Conservation (phyloP, 192 early-diverging fungal genomes). For the Coemansia sp. region DNA sequence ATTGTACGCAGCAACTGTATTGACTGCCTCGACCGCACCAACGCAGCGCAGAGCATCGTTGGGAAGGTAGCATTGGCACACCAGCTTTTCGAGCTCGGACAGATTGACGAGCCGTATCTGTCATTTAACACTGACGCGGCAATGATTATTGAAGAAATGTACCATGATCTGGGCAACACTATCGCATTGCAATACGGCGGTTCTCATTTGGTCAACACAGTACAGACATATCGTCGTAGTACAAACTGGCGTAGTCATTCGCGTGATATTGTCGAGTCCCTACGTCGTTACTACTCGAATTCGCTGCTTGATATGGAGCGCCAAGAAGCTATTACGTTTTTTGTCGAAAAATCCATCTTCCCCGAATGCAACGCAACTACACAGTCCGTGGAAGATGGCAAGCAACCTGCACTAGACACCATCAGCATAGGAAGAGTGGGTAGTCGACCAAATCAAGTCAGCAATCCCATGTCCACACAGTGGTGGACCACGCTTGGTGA, state of each 20-base stretch:
- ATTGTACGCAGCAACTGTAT: conserved; percentile 4
- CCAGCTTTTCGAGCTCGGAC: conserved; percentile 86
- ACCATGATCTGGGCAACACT: conserved; percentile 96
- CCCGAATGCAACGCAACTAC: conserved; percentile 19
- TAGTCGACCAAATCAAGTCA: conserved; percentile 37
- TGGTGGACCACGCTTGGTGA: conserved; percentile 47
- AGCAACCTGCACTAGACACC: conserved; percentile 1
- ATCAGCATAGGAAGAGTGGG: conserved; percentile 5
- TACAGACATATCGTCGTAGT: conserved; percentile 95
- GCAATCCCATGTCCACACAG: conserved; percentile 33
- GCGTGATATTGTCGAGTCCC: conserved; percentile 92
- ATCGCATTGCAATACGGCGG: conserved; percentile 95
- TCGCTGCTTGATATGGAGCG: conserved; percentile 95
- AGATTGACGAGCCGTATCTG: conserved; percentile 72
- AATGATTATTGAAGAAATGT: conserved; percentile 94
- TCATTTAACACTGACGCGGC: conserved; percentile 92
- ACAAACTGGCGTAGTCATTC: conserved; percentile 93
- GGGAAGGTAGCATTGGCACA: conserved; percentile 91
- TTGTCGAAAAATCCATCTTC: conserved; percentile 58
- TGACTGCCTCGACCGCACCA: conserved; percentile 57
- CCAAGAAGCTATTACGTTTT: conserved; percentile 92
- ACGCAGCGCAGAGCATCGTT: conserved; percentile 94
- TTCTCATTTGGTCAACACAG: conserved; percentile 96
- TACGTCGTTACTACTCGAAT: conserved; percentile 90
- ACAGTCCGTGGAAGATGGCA: conserved; percentile 9